Percentiles rank a stretch among this genome's conserved stretches.
These are phyloP conservation scores for Rhamnella rubrinervis DNA, from an alignment of 331 rosid genomes.

Conservation along the genomic window DNA sequence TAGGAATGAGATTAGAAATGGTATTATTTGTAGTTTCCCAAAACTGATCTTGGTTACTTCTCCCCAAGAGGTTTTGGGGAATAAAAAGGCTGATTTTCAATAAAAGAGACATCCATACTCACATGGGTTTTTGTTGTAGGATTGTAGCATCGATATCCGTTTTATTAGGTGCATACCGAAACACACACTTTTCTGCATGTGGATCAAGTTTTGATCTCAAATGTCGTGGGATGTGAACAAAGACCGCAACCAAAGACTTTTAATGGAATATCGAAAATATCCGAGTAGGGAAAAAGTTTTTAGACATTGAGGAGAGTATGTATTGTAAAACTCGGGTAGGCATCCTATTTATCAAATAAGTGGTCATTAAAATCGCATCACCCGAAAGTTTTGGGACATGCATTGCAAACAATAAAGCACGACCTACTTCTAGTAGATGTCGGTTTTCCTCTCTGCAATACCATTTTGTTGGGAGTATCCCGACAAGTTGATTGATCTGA, in stretches of 20 bases:
- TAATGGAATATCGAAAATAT: too few species aligned
- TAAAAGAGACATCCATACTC: neutral
- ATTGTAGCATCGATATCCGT: neutral
- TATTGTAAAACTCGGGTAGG: neutral
- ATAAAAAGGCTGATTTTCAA: neutral
- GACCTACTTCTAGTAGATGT: neutral
- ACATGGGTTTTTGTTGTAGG: neutral
- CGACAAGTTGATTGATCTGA: neutral
- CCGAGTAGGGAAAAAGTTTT: neutral
- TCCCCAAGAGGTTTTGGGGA: neutral
- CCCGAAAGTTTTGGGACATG: neutral
- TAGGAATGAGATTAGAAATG: neutral
- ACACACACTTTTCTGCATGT: neutral
- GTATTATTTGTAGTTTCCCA: neutral
- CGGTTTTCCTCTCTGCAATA: neutral
- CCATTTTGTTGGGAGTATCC: neutral
- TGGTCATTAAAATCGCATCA: neutral
- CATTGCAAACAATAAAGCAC: neutral
- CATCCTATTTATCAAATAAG: neutral
- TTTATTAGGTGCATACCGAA: neutral
- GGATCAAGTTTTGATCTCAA: neutral
- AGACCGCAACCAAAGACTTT: too few species aligned
- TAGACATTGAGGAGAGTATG: neutral
- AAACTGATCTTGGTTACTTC: neutral
- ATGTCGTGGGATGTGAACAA: neutral